Evolutionary conservation across 441 rosid species (phyloP).

Genomic region (Euphorbia schlechtendalii): DNA sequence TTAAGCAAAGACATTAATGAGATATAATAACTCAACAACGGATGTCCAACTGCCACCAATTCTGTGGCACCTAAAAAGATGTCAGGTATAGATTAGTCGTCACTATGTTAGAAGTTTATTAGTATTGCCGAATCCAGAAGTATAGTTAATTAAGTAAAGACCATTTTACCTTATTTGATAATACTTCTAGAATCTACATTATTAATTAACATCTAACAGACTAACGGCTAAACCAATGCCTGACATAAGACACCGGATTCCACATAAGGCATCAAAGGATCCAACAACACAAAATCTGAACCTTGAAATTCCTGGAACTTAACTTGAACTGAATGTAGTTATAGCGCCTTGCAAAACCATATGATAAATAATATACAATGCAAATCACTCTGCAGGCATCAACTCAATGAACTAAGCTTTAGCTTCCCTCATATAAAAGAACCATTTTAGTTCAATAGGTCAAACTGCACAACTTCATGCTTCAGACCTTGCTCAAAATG

Average conservation of each 20-base stretch:
- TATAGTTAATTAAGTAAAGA: no score
- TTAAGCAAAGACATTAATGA: background rate
- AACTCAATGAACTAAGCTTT: background rate
- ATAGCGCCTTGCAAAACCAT: background rate
- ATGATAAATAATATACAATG: background rate
- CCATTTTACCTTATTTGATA: no score
- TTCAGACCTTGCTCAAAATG: background rate
- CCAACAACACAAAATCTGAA: background rate
- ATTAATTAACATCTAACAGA: no score
- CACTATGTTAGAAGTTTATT: no score
- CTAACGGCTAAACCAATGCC: no score
- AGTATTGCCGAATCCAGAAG: no score
- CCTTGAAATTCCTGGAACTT: background rate
- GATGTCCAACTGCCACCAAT: background rate
- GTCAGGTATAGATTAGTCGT: no score
- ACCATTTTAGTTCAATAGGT: background rate
- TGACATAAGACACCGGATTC: no score
- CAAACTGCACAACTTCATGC: background rate
- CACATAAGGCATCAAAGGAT: background rate
- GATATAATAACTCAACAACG: background rate
- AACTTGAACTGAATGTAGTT: background rate
- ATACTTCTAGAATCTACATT: no score
- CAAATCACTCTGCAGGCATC: background rate
- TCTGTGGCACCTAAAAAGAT: conserved; percentile 2
- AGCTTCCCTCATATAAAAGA: background rate